Percentiles rank a stretch among this genome's conserved stretches.
Conservation (phyloP, 345 rosid species). For the Eucalyptus curtisii region DNA sequence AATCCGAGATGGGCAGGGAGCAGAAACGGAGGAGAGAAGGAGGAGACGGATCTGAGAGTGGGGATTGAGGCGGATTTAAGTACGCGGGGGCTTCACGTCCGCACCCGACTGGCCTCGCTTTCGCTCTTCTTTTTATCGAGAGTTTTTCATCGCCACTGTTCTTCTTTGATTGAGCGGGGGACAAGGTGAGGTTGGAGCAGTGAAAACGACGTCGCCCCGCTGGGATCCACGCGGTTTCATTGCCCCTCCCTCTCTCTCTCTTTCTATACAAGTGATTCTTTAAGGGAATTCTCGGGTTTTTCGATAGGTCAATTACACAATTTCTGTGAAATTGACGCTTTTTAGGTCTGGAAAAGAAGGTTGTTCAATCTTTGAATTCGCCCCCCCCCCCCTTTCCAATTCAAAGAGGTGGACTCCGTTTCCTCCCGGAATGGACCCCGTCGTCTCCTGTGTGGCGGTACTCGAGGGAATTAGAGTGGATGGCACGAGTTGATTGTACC, state of each 20-base stretch:
- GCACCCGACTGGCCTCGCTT: background rate
- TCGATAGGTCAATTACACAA: too few relatives aligned
- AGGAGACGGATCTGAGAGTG: background rate
- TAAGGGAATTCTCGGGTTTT: too few relatives aligned
- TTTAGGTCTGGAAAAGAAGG: too few relatives aligned
- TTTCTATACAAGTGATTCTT: background rate
- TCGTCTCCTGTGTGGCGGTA: background rate
- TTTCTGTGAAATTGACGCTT: too few relatives aligned
- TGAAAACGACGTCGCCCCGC: background rate
- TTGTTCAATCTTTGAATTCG: too few relatives aligned
- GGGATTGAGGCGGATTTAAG: background rate
- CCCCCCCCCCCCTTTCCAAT: background rate
- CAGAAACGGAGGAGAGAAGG: background rate
- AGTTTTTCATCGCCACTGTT: background rate
- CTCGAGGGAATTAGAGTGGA: rapidly evolving
- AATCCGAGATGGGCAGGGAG: background rate
- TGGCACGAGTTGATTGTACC: background rate
- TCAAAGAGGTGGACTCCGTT: background rate
- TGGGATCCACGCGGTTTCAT: background rate
- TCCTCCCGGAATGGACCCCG: background rate
- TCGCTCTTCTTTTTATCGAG: background rate
- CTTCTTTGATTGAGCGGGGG: background rate
- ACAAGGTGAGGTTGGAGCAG: background rate
- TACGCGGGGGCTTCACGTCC: background rate
- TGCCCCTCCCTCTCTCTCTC: background rate